Evolutionary conservation across 352 stramenopile genomes (phyloP).

Genomic region (Hyaloperonospora arabidopsidis): DNA sequence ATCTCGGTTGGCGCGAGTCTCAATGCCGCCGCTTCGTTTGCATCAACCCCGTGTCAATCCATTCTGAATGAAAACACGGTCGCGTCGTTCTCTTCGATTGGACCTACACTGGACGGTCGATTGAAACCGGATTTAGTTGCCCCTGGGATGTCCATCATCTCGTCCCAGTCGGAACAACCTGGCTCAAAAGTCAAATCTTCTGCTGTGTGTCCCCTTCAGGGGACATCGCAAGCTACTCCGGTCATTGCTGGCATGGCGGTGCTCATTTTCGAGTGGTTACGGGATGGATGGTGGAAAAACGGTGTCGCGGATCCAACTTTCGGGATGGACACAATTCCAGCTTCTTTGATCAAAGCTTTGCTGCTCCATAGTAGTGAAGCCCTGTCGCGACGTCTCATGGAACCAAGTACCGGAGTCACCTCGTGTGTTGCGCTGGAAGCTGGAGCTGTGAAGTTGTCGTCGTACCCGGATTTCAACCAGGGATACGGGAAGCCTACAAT

Average conservation of each 20-base stretch:
- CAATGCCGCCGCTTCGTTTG: slow-evolving; percentile 45
- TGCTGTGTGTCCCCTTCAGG: slow-evolving; percentile 40
- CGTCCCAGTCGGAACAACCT: slow-evolving; percentile 45
- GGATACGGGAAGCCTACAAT: slow-evolving; percentile 71
- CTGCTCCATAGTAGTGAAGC: slow-evolving; percentile 70
- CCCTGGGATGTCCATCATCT: slow-evolving; percentile 64
- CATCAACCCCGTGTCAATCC: slow-evolving; percentile 34
- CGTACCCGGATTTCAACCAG: slow-evolving; percentile 62
- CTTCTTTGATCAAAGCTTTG: slow-evolving; percentile 76
- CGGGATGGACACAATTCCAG: slow-evolving; percentile 49
- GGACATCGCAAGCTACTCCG: slow-evolving; percentile 82
- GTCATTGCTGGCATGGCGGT: slow-evolving; percentile 71
- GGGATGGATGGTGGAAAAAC: slow-evolving; percentile 72
- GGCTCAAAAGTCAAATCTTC: slow-evolving; percentile 39
- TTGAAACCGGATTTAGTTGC: slow-evolving; percentile 76
- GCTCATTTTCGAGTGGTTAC: slow-evolving; percentile 82
- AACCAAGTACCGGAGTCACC: slow-evolving; percentile 34
- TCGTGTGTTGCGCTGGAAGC: slow-evolving; percentile 47
- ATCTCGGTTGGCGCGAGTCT: slow-evolving; percentile 72
- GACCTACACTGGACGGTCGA: slow-evolving; percentile 57
- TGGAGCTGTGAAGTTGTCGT: slow-evolving; percentile 22
- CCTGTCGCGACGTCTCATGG: slow-evolving; percentile 44
- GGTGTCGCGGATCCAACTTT: slow-evolving; percentile 46
- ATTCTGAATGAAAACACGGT: slow-evolving; percentile 61
- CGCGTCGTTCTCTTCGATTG: slow-evolving; percentile 60